phyloP scores from a whole-genome alignment of 1,284 basidiomycete species.

The Kalmanozyma brasiliensis region DNA sequence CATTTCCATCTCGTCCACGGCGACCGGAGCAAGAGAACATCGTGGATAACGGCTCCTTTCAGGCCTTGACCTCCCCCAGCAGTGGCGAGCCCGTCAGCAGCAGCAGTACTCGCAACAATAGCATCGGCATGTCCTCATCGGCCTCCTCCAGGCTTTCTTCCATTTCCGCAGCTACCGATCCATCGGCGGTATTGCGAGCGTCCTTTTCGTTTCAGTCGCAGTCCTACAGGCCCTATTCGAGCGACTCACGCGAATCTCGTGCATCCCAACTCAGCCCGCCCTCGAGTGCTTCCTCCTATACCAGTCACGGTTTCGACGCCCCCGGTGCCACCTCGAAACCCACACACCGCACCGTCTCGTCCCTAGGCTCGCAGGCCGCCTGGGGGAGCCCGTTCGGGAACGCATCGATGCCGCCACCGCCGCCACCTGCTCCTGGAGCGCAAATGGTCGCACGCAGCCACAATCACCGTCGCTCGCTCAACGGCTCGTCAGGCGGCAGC shows the following conservation, averaged over 20 bases:
- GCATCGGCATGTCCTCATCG: slow-evolving; percentile 15
- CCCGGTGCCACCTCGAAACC: neutral
- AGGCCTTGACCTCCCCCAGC: slow-evolving; percentile 1
- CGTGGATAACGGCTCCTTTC: slow-evolving; percentile 3
- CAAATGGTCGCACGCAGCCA: slow-evolving; percentile 16
- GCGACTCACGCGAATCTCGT: slow-evolving; percentile 11
- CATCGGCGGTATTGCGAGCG: slow-evolving; percentile 7
- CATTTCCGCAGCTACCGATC: slow-evolving; percentile 14
- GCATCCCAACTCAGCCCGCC: slow-evolving; percentile 11
- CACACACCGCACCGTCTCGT: slow-evolving; percentile 11
- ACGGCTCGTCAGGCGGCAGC: slow-evolving; percentile 30
- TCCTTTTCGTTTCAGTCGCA: slow-evolving; percentile 38
- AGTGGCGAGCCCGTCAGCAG: slow-evolving; percentile 2
- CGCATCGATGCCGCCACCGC: slow-evolving; percentile 13
- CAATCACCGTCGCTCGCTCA: slow-evolving; percentile 40
- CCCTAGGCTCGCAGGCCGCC: slow-evolving; percentile 11
- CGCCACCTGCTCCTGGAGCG: slow-evolving; percentile 1
- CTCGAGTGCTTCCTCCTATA: slow-evolving; percentile 7
- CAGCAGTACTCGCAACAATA: slow-evolving; percentile 7
- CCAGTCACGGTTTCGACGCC: neutral
- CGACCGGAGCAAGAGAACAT: slow-evolving; percentile 1
- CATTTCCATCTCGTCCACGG: slow-evolving; percentile 8
- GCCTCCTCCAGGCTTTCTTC: slow-evolving; percentile 25
- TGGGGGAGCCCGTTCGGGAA: neutral
- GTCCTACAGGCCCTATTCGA: slow-evolving; percentile 21